These are phyloP conservation scores for Trichoderma brevicompactum DNA, from an alignment of 2,329 filamentous ascomycete genomes.

Conservation along the genomic window DNA sequence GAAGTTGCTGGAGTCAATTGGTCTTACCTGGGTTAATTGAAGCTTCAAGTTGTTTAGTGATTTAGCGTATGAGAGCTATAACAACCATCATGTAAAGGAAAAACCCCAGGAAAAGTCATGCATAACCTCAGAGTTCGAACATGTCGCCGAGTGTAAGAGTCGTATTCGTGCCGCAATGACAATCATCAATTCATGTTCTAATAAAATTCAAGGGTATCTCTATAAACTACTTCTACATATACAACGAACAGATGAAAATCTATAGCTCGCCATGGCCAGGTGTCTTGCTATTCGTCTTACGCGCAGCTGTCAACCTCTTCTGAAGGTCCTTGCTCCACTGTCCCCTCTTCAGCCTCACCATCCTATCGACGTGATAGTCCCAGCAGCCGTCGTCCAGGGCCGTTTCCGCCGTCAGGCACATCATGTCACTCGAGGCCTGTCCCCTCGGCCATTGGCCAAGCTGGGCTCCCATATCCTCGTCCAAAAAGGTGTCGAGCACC, in stretches of 20 bases:
- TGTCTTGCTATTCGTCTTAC: constrained; percentile 37
- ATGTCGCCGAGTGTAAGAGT: background rate
- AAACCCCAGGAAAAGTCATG: no score
- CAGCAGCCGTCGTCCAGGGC: constrained; percentile 58
- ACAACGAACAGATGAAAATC: constrained; percentile 13
- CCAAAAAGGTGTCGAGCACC: constrained; percentile 68
- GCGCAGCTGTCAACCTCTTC: constrained; percentile 41
- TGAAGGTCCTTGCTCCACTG: constrained; percentile 54
- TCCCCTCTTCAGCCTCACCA: constrained; percentile 44
- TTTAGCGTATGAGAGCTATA: no score
- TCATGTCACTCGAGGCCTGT: constrained; percentile 41
- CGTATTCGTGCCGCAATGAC: background rate
- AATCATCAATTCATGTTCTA: background rate
- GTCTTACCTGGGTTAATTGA: no score
- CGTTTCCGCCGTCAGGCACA: constrained; percentile 43
- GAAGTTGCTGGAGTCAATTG: no score
- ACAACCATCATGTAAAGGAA: no score
- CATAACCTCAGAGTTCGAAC: no score
- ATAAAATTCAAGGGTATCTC: constrained; percentile 17
- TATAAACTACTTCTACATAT: background rate
- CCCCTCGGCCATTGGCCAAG: constrained; percentile 59
- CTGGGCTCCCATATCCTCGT: constrained; percentile 64
- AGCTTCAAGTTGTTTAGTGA: no score
- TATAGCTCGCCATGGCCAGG: constrained; percentile 43
- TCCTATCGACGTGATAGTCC: constrained; percentile 56